phyloP scores from a whole-genome alignment of 345 rosid genomes.

The Brassica nigra region DNA sequence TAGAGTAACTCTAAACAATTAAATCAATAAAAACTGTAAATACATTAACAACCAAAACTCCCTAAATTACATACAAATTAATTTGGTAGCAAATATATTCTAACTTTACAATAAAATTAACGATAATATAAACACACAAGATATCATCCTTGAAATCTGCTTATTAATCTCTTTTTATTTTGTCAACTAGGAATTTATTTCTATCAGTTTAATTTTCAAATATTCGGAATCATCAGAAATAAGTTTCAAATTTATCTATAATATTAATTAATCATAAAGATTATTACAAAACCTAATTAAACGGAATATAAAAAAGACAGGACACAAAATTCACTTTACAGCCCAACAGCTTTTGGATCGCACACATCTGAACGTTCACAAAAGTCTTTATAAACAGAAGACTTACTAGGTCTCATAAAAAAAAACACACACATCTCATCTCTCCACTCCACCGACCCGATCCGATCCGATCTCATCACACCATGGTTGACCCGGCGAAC shows the following conservation, averaged over 20 bases:
- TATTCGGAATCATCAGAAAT: not conserved
- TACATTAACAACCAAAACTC: not conserved
- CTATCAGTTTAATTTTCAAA: not conserved
- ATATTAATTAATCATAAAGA: not conserved
- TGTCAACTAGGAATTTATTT: not conserved
- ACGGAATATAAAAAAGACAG: conserved; percentile 16
- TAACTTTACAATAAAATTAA: too few relatives aligned
- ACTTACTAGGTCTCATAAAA: not conserved
- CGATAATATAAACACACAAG: not conserved
- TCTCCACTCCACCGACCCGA: conserved; percentile 3
- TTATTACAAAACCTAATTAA: conserved; percentile 11
- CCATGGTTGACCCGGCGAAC: conserved; percentile 59
- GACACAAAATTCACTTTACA: conserved; percentile 14
- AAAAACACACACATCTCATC: not conserved
- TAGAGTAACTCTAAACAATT: not conserved
- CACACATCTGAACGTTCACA: conserved; percentile 8
- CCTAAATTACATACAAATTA: too few relatives aligned
- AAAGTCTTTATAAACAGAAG: not conserved
- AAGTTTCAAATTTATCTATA: not conserved
- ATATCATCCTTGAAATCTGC: not conserved
- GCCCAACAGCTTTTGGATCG: conserved; percentile 23
- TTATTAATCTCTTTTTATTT: not conserved
- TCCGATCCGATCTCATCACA: conserved; percentile 28
- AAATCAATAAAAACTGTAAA: not conserved
- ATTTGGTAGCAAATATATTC: too few relatives aligned